Conservation (phyloP, 768 basidiomycete genomes). For the Boletus bicolor region DNA sequence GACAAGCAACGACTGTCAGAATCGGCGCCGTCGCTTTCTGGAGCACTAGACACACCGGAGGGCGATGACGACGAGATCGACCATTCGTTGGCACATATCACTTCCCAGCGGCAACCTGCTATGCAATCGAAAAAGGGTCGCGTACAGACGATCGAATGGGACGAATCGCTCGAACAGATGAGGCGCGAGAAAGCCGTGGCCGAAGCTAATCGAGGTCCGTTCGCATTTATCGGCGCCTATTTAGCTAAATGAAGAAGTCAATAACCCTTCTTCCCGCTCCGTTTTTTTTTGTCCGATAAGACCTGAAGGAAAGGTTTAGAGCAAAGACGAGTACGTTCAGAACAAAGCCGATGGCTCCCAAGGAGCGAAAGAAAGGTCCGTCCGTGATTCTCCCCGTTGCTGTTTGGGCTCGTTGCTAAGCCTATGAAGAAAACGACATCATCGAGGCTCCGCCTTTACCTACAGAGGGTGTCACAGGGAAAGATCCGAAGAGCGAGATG, state of each 20-base stretch:
- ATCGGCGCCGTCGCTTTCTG: slow-evolving; percentile 10
- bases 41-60: slow-evolving; percentile 21
- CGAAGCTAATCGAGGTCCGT: slow-evolving; percentile 68
- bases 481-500: slow-evolving; percentile 54
- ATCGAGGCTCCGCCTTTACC: slow-evolving; percentile 57
- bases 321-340: slow-evolving; percentile 51
- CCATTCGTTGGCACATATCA: slow-evolving; percentile 51
- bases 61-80: slow-evolving; percentile 59
- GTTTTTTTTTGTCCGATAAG: slow-evolving; percentile 30
- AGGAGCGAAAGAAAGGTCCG: slow-evolving; percentile 40
- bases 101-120: slow-evolving; percentile 25
- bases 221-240: no score
- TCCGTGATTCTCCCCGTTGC: slow-evolving; percentile 3
- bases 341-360: slow-evolving; percentile 33
- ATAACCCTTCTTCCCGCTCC: neutral
- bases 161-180: slow-evolving; percentile 60
- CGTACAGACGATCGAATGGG: slow-evolving; percentile 64
- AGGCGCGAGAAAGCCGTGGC: slow-evolving; percentile 67
- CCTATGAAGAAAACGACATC: slow-evolving; percentile 29
- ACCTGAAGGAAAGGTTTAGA: slow-evolving; percentile 56
- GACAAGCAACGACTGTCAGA: slow-evolving; percentile 57
- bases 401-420: neutral
- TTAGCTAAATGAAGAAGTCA: no score
- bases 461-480: slow-evolving; percentile 30
- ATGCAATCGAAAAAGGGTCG: slow-evolving; percentile 56